These are phyloP conservation scores for Lipomyces kockii DNA, from an alignment of 805 yeast species.

Conservation along the genomic window DNA sequence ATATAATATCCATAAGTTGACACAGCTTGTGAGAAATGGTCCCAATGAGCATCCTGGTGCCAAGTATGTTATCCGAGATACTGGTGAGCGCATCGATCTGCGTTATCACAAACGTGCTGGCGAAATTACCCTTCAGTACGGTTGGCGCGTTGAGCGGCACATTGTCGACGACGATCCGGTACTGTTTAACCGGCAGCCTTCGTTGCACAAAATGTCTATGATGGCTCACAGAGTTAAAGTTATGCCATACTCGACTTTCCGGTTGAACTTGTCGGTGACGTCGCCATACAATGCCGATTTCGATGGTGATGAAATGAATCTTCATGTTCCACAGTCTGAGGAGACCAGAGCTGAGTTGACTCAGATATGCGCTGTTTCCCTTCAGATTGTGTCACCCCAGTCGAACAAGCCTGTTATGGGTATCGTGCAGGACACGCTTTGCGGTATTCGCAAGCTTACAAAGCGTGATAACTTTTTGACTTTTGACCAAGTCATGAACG, in stretches of 20 bases:
- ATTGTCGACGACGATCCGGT: slow-evolving; percentile 98
- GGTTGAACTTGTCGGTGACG: slow-evolving; percentile 94
- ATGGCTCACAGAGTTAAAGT: slow-evolving; percentile 99
- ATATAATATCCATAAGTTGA: slow-evolving; percentile 89
- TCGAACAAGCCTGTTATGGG: slow-evolving; percentile 99
- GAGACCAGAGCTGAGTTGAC: slow-evolving; percentile 97
- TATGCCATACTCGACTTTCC: slow-evolving; percentile 97
- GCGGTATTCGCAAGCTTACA: slow-evolving; percentile 97
- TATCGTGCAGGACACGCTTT: slow-evolving; percentile 96
- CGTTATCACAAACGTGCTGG: slow-evolving; percentile 98
- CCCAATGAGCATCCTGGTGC: slow-evolving; percentile 99
- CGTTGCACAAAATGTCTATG: slow-evolving; percentile 99
- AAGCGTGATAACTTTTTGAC: slow-evolving; percentile 86
- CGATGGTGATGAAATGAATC: slow-evolving; percentile 99
- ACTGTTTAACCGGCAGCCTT: slow-evolving; percentile 97
- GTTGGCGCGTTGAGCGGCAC: slow-evolving; percentile 99
- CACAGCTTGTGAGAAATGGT: slow-evolving; percentile 94
- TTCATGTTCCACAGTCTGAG: slow-evolving; percentile 98
- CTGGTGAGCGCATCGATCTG: slow-evolving; percentile 97
- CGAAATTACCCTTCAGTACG: slow-evolving; percentile 95
- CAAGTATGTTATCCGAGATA: slow-evolving; percentile 94
- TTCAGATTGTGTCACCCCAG: slow-evolving; percentile 97
- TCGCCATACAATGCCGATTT: slow-evolving; percentile 99
- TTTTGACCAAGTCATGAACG: slow-evolving; percentile 93
- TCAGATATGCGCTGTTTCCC: slow-evolving; percentile 94